Percentiles rank a stretch among this genome's conserved stretches.
These are phyloP conservation scores for Cytospora piceae DNA, from an alignment of 2,329 filamentous ascomycete genomes.

Conservation along the genomic window DNA sequence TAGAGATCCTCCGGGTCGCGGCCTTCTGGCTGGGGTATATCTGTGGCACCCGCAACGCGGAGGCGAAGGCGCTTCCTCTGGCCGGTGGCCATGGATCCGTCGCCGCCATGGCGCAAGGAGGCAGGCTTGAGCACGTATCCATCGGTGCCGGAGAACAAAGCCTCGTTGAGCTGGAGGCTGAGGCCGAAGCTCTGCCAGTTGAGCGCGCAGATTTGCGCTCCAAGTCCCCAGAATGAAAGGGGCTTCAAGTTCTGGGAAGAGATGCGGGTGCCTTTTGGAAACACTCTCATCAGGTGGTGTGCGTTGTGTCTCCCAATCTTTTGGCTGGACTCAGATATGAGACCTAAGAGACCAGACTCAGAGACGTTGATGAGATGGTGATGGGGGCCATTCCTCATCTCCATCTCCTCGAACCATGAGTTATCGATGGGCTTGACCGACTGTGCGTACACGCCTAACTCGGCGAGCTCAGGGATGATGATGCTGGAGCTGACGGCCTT, in stretches of 20 bases:
- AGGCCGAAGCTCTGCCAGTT: slow-evolving; percentile 72
- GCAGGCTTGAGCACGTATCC: slow-evolving; percentile 69
- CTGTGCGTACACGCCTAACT: slow-evolving; percentile 70
- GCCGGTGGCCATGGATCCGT: slow-evolving; percentile 42
- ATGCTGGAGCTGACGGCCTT: slow-evolving; percentile 47
- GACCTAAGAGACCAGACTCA: slow-evolving; percentile 59
- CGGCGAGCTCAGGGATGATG: slow-evolving; percentile 68
- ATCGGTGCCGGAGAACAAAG: slow-evolving; percentile 66
- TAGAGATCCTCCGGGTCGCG: slow-evolving; percentile 57
- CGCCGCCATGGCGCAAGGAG: slow-evolving; percentile 59
- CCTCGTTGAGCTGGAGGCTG: slow-evolving; percentile 70
- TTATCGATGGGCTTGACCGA: slow-evolving; percentile 69
- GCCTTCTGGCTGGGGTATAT: slow-evolving; percentile 58
- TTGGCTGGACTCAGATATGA: slow-evolving; percentile 51
- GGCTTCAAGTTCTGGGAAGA: slow-evolving; percentile 67
- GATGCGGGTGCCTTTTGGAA: slow-evolving; percentile 70
- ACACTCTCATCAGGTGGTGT: slow-evolving; percentile 70
- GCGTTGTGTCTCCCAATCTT: slow-evolving; percentile 65
- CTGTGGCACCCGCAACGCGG: slow-evolving; percentile 65
- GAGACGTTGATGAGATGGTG: slow-evolving; percentile 73
- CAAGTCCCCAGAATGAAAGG: slow-evolving; percentile 67
- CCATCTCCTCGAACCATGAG: slow-evolving; percentile 62
- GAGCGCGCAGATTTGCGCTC: slow-evolving; percentile 70
- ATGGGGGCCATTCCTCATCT: slow-evolving; percentile 60
- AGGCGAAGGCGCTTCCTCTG: slow-evolving; percentile 54